Base-by-base conservation (phyloP, 805 yeast genomes). In the Wickerhamomyces bisporus region DNA sequence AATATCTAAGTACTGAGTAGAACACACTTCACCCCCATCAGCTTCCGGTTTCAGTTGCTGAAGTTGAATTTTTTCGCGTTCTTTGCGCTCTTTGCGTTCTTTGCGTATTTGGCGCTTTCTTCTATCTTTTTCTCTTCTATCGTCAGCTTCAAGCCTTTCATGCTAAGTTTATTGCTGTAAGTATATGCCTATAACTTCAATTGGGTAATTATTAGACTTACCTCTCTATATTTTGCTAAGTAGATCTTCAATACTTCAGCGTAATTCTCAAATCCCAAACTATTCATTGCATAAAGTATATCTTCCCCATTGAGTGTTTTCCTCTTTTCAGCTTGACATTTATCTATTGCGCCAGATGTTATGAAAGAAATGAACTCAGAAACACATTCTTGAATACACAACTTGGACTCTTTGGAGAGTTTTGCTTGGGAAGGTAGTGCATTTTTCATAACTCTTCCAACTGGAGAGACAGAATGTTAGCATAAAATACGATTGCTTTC, bases 231-330 rank as follows among this genome's bases (percentile, higher is more conserved):
- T 53, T 84, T 83, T 23, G 93, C 87, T 38, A 84, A 50, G 53
- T 81, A 83, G 21, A 84, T 84, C 58, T 81, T 81, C 45, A 84
- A 64, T 3, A 81, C 81, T 53, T 82, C 91, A 3, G 91, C 87
- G 56, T 84, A 84, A 53, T 83, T 81, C 55, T 84, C 93, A 53
- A 84, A 83, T 6, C 93, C 93, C 32, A 84, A 61, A n/a, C 79
- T 75, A 47, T 79, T 73, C 72, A 84, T 64, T 2, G 88, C 74
- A 54, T 73, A 77, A 31, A 84, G 60, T 1, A 84, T 77, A 52
- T 84, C 94, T 54, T 84, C 93, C 11, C 93, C 93, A 49, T 81
- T 83, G 28, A 84, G 70, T 1, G 91, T 82, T 57, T 84, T 84
- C 31, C 94, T 64, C 55, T 80, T 82, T 43, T 82, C 91, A 18